These are phyloP conservation scores for Suhomyces maxii DNA, from an alignment of 1,139 yeast species.

Conservation along the genomic window DNA sequence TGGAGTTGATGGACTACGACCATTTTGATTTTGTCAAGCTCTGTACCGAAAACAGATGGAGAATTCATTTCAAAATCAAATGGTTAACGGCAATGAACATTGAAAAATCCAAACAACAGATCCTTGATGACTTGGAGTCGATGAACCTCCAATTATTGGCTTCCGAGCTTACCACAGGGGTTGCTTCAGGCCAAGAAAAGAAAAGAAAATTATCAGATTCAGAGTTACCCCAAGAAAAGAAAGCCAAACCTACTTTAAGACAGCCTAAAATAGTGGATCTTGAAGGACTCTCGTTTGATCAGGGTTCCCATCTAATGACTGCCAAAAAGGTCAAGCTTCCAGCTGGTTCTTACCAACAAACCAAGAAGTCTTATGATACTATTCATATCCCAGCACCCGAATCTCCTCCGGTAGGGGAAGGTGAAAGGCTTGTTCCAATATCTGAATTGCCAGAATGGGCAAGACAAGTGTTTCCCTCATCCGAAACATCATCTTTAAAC, in stretches of 20 bases:
- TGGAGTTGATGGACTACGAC: constrained; percentile 52
- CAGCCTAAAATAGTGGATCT: constrained; percentile 64
- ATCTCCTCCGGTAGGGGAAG: constrained; percentile 52
- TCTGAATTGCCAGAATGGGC: constrained; percentile 80
- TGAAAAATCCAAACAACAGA: constrained; percentile 28
- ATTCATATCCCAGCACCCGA: constrained; percentile 71
- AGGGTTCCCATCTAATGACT: constrained; percentile 71
- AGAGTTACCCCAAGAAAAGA: constrained; percentile 3
- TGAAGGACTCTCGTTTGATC: constrained; percentile 63
- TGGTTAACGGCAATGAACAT: constrained; percentile 36
- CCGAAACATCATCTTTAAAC: constrained; percentile 68
- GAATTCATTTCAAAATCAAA: constrained; percentile 55
- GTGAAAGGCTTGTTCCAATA: constrained; percentile 57
- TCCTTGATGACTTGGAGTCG: constrained; percentile 26
- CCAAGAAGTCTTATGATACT: constrained; percentile 76
- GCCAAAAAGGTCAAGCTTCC: constrained; percentile 72
- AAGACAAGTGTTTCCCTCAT: constrained; percentile 67
- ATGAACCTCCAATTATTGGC: constrained; percentile 25
- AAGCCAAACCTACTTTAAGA: constrained; percentile 18
- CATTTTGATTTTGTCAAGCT: constrained; percentile 49
- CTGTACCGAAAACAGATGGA: constrained; percentile 52
- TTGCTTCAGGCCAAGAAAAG: constrained; percentile 9
- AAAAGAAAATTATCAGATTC: constrained; percentile 19
- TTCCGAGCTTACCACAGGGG: constrained; percentile 23
- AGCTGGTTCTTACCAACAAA: constrained; percentile 76